phyloP scores from a whole-genome alignment of 352 stramenopile species.

The Globisporangium echinulatum region DNA sequence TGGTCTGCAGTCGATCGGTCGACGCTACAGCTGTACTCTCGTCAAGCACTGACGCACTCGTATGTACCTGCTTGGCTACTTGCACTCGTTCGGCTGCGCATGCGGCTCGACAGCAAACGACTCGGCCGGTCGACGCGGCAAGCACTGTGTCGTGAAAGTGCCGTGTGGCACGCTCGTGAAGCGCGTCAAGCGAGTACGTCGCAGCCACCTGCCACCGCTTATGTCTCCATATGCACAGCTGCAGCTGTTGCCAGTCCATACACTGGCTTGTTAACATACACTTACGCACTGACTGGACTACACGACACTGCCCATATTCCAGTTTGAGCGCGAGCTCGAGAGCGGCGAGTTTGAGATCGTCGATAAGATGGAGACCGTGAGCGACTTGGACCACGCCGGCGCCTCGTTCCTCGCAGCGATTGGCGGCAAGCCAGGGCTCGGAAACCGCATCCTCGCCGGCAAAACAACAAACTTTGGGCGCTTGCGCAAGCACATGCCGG shows the following conservation, averaged over 20 bases:
- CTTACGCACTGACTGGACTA: neutral
- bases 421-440: constrained; percentile 77
- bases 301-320: neutral
- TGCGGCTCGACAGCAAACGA: constrained; percentile 54
- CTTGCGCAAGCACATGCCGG: constrained; percentile 80
- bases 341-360: constrained; percentile 78
- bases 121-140: constrained; percentile 64
- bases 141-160: constrained; percentile 76
- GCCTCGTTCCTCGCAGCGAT: constrained; percentile 64
- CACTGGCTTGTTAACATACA: no score
- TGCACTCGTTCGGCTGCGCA: neutral
- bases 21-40: neutral
- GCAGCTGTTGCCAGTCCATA: no score
- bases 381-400: constrained; percentile 71
- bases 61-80: constrained; percentile 1
- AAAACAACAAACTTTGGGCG: constrained; percentile 80
- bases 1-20: constrained; percentile 1
- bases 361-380: constrained; percentile 69
- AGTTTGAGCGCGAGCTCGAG: constrained; percentile 72
- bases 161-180: constrained; percentile 85
- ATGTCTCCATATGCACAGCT: neutral
- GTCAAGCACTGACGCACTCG: neutral
- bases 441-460: constrained; percentile 79
- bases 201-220: neutral
- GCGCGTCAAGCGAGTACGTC: constrained; percentile 66